Percentiles rank a stretch among this genome's conserved stretches.
These are phyloP conservation scores for Cladosporium cucumerinum DNA, from an alignment of 2,329 filamentous ascomycete genomes.

Conservation along the genomic window DNA sequence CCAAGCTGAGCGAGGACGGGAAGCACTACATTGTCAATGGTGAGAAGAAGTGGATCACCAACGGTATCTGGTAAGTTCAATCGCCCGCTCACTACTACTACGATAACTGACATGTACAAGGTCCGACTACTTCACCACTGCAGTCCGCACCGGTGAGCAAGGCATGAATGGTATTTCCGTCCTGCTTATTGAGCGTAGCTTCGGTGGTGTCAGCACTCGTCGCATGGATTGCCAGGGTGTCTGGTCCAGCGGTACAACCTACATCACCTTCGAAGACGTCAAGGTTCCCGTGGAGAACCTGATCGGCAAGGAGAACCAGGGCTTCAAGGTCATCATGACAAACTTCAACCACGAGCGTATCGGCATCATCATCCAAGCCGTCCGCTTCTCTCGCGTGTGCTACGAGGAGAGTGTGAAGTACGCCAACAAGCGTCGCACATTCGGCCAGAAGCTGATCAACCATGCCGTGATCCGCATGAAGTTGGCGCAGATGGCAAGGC, in stretches of 20 bases:
- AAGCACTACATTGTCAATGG: slow-evolving; percentile 99
- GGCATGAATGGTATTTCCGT: slow-evolving; percentile 93
- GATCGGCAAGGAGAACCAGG: slow-evolving; percentile 95
- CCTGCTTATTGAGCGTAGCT: slow-evolving; percentile 82
- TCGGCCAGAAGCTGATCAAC: slow-evolving; percentile 93
- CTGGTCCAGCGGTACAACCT: slow-evolving; percentile 91
- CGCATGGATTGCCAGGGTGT: slow-evolving; percentile 99
- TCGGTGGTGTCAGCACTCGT: slow-evolving; percentile 83
- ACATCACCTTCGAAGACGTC: slow-evolving; percentile 97
- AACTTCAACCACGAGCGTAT: slow-evolving; percentile 99
- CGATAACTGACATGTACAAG: slow-evolving; percentile 49
- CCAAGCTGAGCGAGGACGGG: slow-evolving; percentile 88
- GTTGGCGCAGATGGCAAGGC: slow-evolving; percentile 95
- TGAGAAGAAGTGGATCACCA: slow-evolving; percentile 99
- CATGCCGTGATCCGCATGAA: slow-evolving; percentile 97
- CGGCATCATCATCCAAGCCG: slow-evolving; percentile 95
- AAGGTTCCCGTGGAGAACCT: slow-evolving; percentile 99
- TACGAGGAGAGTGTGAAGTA: slow-evolving; percentile 97
- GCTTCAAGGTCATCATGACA: slow-evolving; percentile 98
- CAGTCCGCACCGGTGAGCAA: slow-evolving; percentile 79
- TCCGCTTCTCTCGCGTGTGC: slow-evolving; percentile 94
- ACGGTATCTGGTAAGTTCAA: slow-evolving; percentile 60
- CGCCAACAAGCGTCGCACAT: slow-evolving; percentile 93
- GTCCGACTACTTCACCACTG: slow-evolving; percentile 93
- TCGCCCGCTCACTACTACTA: not conserved